Evolutionary conservation across 371 early-diverging fungal species (phyloP), one percentile per base, ranked within the genome.

Genomic region (Mortierella sp.): DNA sequence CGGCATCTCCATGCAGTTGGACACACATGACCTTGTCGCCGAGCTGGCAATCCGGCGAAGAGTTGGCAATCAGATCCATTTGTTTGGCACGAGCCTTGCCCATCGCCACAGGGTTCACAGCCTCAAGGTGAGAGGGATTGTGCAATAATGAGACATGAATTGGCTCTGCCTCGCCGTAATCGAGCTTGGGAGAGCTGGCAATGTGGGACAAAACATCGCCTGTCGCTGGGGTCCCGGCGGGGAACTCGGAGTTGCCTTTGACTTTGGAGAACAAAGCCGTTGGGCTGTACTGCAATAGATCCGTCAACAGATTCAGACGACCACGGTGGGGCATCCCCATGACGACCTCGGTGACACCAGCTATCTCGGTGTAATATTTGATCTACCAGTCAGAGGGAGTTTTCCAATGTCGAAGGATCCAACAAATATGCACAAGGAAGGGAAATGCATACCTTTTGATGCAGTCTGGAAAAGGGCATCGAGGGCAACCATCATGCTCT

Each of bases 251-350:
- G 67, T 93, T 89, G 23, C 97, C 97, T 64, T 93, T 92, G 72
- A 98, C 86, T 82, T 98, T 97, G 80, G 90, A 88, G 82, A 97
- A 98, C 50, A 97, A 81, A 8, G 90, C 89, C n/a, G 84, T 85
- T 12, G 93, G 90, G 41, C 90, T 84, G 62, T 88, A 93, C 73
- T 93, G 78, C 54, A 97, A 80, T 28, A 97, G 79, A 78, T 94
- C 95, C 16, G 94, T 89, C 39, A 97, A 82, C 13, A 98, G 78
- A 74, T 98, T 98, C 48, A 98, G 86, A 53, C 98, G 89, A 31
- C 98, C 98, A 57, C 98, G 93, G 81, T 98, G 98, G 10, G 98
- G 96, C 98, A 97, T 97, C 50, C 98, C 91, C 47, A 98, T 61
- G 9, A 97, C 89, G 18, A 91, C 83, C 46, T 95, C 92, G 18